Evolutionary conservation across 306 rosid species (phyloP).

Genomic region (Luffa aegyptiaca): DNA sequence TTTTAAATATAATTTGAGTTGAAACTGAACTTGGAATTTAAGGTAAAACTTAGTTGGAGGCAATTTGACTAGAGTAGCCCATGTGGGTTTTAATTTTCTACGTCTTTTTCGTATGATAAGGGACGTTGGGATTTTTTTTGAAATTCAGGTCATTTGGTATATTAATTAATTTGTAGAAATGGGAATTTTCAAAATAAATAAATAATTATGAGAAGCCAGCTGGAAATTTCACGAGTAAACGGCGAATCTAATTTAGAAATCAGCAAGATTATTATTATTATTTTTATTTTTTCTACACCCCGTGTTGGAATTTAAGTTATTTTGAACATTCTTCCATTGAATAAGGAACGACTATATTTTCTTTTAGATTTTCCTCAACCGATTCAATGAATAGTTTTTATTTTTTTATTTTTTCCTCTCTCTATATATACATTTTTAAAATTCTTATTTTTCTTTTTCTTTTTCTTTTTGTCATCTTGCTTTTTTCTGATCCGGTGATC

Average conservation of each 20-base stretch:
- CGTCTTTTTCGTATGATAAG: not conserved
- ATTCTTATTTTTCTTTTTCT: not conserved
- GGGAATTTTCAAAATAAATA: not conserved
- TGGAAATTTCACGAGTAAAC: not conserved
- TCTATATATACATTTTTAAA: not conserved
- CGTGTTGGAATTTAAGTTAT: not conserved
- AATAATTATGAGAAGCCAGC: not conserved
- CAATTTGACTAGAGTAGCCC: not conserved
- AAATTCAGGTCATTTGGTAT: not conserved
- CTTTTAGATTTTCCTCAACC: not conserved
- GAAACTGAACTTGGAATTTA: too few relatives aligned
- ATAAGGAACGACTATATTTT: not conserved
- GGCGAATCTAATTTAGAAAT: not conserved
- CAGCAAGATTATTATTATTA: not conserved
- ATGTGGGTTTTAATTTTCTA: not conserved
- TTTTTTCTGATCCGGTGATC: not conserved
- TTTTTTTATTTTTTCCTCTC: not conserved
- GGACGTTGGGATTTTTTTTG: not conserved
- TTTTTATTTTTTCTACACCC: not conserved
- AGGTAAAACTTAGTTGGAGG: too few relatives aligned
- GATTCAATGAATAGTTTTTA: not conserved
- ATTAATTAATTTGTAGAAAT: not conserved
- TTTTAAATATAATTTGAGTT: too few relatives aligned
- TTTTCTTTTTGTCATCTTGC: not conserved
- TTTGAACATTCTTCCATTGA: conserved; percentile 3